phyloP scores from a whole-genome alignment of 2,329 filamentous ascomycete species.

The Exophiala phaeomuriformis region DNA sequence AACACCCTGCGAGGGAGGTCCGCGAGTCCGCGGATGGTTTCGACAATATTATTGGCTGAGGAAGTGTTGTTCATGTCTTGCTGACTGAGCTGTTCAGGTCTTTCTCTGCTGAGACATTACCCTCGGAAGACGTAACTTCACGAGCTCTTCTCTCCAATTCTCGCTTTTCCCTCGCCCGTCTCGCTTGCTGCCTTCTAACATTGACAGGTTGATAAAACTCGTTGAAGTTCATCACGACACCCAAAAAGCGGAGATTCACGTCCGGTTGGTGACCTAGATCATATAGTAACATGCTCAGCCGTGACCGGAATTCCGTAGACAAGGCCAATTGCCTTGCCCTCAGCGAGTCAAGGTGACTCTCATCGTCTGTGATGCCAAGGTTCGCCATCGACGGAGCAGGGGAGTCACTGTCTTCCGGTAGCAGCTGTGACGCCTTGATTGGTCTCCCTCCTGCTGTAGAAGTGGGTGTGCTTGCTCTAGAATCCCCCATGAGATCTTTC shows the following conservation, averaged over 20 bases:
- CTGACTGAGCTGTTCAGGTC: constrained; percentile 17
- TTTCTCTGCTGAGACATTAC: constrained; percentile 17
- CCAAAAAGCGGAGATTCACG: constrained; percentile 89
- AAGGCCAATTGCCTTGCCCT: constrained; percentile 66
- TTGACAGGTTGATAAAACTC: constrained; percentile 80
- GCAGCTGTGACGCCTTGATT: constrained; percentile 5
- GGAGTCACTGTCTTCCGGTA: constrained; percentile 22
- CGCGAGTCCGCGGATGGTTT: no score
- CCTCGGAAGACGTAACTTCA: constrained; percentile 17
- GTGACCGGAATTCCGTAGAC: constrained; percentile 65
- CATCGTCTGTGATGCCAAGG: constrained; percentile 33
- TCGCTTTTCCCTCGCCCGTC: constrained; percentile 27
- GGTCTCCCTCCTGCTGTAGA: constrained; percentile 5
- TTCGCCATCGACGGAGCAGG: constrained; percentile 7
- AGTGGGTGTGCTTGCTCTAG: constrained; percentile 27
- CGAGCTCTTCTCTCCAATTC: constrained; percentile 18
- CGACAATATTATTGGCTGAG: neutral
- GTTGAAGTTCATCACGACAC: constrained; percentile 98
- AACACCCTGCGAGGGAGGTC: no score
- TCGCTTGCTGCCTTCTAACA: constrained; percentile 46
- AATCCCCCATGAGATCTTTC: constrained; percentile 37
- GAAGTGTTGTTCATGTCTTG: neutral
- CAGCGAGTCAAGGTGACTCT: constrained; percentile 66
- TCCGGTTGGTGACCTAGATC: constrained; percentile 91
- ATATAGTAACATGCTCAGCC: constrained; percentile 74